Conservation (phyloP, 75 land plant genomes). For the Chamaecyparis obtusa region DNA sequence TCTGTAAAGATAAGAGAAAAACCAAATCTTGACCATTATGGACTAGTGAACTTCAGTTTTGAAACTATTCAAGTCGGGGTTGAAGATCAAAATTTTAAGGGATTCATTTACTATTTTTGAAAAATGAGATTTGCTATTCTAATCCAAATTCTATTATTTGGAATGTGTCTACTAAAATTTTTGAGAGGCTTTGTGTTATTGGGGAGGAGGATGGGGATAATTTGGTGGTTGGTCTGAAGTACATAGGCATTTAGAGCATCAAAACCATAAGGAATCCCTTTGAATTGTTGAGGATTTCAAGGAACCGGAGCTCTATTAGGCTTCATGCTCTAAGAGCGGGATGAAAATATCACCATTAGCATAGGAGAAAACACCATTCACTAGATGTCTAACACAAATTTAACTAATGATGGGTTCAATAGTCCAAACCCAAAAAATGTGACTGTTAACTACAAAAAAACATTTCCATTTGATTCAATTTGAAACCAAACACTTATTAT, state of each 20-base stretch:
- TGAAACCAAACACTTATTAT: too few relatives aligned
- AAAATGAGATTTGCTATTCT: not conserved
- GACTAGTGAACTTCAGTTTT: not conserved
- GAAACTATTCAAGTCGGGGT: not conserved
- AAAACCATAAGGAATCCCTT: not conserved
- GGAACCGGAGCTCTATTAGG: not conserved
- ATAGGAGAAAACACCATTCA: not conserved
- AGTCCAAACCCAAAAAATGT: too few relatives aligned
- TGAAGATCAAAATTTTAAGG: not conserved
- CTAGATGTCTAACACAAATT: not conserved
- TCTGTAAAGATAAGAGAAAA: too few relatives aligned
- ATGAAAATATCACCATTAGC: not conserved
- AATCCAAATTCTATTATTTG: not conserved
- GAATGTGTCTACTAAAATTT: not conserved
- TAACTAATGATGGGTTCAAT: too few relatives aligned
- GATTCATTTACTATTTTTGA: not conserved
- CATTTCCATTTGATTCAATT: too few relatives aligned
- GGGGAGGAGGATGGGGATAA: not conserved
- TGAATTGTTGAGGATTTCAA: not conserved
- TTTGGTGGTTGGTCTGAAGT: conserved; percentile 9
- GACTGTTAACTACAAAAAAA: too few relatives aligned
- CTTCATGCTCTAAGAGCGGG: conserved; percentile 4
- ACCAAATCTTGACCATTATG: not conserved
- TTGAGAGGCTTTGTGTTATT: not conserved
- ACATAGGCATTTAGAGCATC: not conserved